Percentiles rank a stretch among this genome's conserved stretches.
Evolutionary conservation across 768 basidiomycete species (phyloP).

Genomic region (Rhodotorula paludigena): DNA sequence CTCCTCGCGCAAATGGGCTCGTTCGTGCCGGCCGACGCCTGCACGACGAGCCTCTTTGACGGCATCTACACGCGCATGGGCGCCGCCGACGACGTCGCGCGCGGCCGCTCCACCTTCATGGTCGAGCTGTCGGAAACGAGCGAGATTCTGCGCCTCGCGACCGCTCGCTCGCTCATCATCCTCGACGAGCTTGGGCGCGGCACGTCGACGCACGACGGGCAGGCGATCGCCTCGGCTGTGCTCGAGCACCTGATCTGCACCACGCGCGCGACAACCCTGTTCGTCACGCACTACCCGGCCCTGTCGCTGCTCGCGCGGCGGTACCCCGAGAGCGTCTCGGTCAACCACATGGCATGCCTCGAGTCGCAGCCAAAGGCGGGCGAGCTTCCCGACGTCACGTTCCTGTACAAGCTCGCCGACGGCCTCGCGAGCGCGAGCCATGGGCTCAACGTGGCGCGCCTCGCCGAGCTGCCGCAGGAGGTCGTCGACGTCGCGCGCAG

Average conservation of each 20-base stretch:
- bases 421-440: conserved; percentile 31
- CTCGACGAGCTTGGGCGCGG: conserved; percentile 80
- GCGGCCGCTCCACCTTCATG: conserved; percentile 90
- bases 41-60: conserved; percentile 73
- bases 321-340: conserved; percentile 16
- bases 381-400: conserved; percentile 73
- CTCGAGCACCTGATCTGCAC: conserved; percentile 64
- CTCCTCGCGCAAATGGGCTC: conserved; percentile 57
- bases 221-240: conserved; percentile 80
- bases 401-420: conserved; percentile 59
- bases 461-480: conserved; percentile 72
- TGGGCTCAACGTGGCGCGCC: conserved; percentile 36
- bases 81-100: conserved; percentile 79
- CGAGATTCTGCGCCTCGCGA: conserved; percentile 68
- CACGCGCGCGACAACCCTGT: conserved; percentile 65
- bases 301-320: conserved; percentile 50
- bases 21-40: conserved; percentile 75
- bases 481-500: conserved; percentile 62
- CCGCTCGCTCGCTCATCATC: conserved; percentile 72
- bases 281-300: conserved; percentile 91
- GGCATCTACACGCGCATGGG: conserved; percentile 65
- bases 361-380: conserved; percentile 47
- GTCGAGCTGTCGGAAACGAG: conserved; percentile 92
- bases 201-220: conserved; percentile 91
- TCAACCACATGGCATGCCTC: conserved; percentile 43